phyloP scores from a whole-genome alignment of 148 eudicot species.

The Suaeda aralocaspica region DNA sequence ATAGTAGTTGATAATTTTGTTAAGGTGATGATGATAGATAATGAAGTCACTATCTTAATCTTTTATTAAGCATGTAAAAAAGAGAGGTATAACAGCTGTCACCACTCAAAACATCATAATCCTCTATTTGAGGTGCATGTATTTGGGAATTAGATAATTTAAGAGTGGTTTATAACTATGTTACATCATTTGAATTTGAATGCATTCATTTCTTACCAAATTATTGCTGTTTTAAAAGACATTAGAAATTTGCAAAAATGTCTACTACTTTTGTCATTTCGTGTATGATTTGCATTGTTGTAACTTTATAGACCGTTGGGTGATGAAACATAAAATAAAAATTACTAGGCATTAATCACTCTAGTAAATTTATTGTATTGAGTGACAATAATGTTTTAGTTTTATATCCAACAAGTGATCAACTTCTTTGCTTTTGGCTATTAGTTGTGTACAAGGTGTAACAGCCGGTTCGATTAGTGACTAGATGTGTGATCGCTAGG shows the following conservation, averaged over 20 bases:
- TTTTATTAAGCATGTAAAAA: slow-evolving; percentile 13
- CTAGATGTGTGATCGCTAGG: no score
- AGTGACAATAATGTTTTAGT: no score
- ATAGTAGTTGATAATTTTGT: slow-evolving; percentile 9
- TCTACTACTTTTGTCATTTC: neutral
- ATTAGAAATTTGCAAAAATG: neutral
- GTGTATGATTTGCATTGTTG: neutral
- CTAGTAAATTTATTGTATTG: no score
- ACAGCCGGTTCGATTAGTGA: no score
- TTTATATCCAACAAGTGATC: no score
- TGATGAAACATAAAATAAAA: neutral
- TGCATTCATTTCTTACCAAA: neutral
- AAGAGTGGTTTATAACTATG: neutral
- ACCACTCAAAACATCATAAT: neutral
- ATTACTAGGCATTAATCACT: no score
- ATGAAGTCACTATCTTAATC: slow-evolving; percentile 20
- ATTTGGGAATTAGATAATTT: neutral
- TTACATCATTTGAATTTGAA: neutral
- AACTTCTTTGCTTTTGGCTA: no score
- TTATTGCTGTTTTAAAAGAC: neutral
- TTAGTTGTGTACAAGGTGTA: no score
- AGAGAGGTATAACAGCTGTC: slow-evolving; percentile 16
- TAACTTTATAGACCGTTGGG: neutral
- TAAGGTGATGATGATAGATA: slow-evolving; percentile 1
- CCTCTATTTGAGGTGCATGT: slow-evolving; percentile 10